Percentiles rank a stretch among this genome's conserved stretches.
phyloP scores from a whole-genome alignment of 2,329 filamentous ascomycete species.

The Magnaporthiopsis incrustans region DNA sequence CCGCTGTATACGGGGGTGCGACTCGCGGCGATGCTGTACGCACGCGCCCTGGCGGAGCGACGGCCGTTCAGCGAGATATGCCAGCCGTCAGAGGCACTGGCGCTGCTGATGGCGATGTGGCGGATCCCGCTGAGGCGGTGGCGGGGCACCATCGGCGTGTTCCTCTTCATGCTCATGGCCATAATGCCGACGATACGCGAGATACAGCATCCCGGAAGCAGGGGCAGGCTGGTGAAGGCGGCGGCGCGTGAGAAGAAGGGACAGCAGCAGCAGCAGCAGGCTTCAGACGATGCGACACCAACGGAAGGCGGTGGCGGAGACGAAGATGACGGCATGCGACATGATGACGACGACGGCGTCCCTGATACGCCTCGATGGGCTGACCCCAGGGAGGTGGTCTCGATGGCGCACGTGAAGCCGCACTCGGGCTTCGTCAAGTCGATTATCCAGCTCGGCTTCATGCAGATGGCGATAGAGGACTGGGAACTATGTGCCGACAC shows the following conservation, averaged over 20 bases:
- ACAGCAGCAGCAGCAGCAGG: neutral
- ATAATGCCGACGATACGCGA: slow-evolving; percentile 27
- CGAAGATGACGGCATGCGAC: neutral
- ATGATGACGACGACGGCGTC: neutral
- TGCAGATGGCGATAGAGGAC: slow-evolving; percentile 11
- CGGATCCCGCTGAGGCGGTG: slow-evolving; percentile 31
- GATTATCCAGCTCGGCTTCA: slow-evolving; percentile 10
- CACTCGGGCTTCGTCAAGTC: slow-evolving; percentile 7
- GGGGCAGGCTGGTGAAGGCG: neutral
- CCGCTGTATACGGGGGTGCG: slow-evolving; percentile 38
- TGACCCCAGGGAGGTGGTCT: neutral
- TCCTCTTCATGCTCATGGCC: slow-evolving; percentile 33
- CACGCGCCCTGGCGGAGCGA: slow-evolving; percentile 31
- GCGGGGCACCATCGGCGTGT: slow-evolving; percentile 34
- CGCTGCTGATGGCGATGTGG: slow-evolving; percentile 34
- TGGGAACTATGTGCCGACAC: slow-evolving; percentile 9
- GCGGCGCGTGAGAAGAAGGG: neutral
- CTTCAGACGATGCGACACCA: neutral
- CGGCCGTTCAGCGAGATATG: slow-evolving; percentile 30
- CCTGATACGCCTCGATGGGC: neutral
- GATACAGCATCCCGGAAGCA: neutral
- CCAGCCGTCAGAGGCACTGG: slow-evolving; percentile 27
- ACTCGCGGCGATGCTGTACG: slow-evolving; percentile 37
- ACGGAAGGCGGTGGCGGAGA: neutral
- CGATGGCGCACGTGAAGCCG: slow-evolving; percentile 1